Percentiles rank a stretch among this genome's conserved stretches.
Conservation (phyloP, 345 rosid species). For the Eucalyptus marginata region DNA sequence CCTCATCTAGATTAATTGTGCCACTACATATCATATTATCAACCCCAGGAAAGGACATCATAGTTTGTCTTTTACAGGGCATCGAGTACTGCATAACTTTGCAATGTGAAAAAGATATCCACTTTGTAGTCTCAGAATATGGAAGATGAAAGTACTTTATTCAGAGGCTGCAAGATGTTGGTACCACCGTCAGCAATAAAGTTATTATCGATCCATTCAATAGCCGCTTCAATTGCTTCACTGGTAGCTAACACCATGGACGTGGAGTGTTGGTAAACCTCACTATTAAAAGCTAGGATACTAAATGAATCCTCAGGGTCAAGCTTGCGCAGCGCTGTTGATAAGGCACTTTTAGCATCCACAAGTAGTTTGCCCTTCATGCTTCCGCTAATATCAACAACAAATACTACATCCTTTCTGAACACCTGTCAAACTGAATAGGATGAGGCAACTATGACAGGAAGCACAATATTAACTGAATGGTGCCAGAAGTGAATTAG, state of each 20-base stretch:
- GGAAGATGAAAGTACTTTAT: slow-evolving; percentile 32
- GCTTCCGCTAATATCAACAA: slow-evolving; percentile 88
- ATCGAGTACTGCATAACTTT: not conserved
- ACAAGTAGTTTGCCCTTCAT: slow-evolving; percentile 72
- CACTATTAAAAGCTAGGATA: slow-evolving; percentile 68
- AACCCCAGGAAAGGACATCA: not conserved
- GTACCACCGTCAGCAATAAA: slow-evolving; percentile 62
- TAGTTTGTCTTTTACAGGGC: not conserved
- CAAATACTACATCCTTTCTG: slow-evolving; percentile 65
- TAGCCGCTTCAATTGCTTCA: slow-evolving; percentile 50
- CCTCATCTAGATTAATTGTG: not conserved
- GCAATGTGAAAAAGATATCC: not conserved
- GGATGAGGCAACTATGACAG: slow-evolving; percentile 1
- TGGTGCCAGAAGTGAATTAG: not conserved
- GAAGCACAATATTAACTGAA: not conserved
- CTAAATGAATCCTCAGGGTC: slow-evolving; percentile 69
- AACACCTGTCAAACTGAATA: slow-evolving; percentile 39
- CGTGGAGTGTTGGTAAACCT: slow-evolving; percentile 46
- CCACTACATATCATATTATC: not conserved
- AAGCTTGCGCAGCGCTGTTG: slow-evolving; percentile 41
- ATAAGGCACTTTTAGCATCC: slow-evolving; percentile 54
- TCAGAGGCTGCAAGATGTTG: slow-evolving; percentile 58
- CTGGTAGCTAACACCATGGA: slow-evolving; percentile 57
- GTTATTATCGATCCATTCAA: slow-evolving; percentile 56
- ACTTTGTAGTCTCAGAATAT: not conserved